A percentile compares a stretch with the other conserved stretches of the same genome.
Evolutionary conservation across 495 filamentous ascomycete species (phyloP).

Genomic region (Penicillium bovifimosum): DNA sequence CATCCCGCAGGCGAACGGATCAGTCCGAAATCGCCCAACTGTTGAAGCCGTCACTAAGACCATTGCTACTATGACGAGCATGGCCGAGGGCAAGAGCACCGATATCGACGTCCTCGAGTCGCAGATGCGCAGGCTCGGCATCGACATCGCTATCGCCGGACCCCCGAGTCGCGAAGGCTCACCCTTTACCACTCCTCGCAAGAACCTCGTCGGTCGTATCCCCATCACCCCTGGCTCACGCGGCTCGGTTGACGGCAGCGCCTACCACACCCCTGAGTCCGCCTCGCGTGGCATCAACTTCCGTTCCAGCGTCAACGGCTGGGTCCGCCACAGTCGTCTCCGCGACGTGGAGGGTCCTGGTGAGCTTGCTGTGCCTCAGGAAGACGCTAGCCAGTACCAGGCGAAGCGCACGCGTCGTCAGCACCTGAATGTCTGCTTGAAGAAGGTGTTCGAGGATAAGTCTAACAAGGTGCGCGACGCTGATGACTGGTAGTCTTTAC

Average conservation of each 20-base stretch:
- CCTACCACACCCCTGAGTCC: constrained; percentile 55
- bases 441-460: constrained; percentile 36
- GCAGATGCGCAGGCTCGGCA: constrained; percentile 67
- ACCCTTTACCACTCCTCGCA: constrained; percentile 58
- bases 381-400: constrained; percentile 56
- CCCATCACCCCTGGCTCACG: constrained; percentile 37
- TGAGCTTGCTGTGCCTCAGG: constrained; percentile 31
- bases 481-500: constrained; percentile 24
- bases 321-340: constrained; percentile 39
- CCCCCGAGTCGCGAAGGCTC: constrained; percentile 49
- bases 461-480: constrained; percentile 31
- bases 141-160: constrained; percentile 46
- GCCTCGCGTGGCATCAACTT: constrained; percentile 34
- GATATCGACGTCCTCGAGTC: constrained; percentile 87
- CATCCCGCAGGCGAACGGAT: constrained; percentile 33
- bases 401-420: constrained; percentile 50
- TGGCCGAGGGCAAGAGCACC: constrained; percentile 79
- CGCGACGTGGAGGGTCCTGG: constrained; percentile 32
- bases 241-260: constrained; percentile 40
- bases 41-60: constrained; percentile 88
- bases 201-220: constrained; percentile 26
- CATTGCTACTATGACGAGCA: constrained; percentile 84
- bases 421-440: constrained; percentile 44
- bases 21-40: constrained; percentile 58
- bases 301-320: constrained; percentile 45